Evolutionary conservation across 768 basidiomycete genomes (phyloP).

Genomic region (Floccularia luteovirens): DNA sequence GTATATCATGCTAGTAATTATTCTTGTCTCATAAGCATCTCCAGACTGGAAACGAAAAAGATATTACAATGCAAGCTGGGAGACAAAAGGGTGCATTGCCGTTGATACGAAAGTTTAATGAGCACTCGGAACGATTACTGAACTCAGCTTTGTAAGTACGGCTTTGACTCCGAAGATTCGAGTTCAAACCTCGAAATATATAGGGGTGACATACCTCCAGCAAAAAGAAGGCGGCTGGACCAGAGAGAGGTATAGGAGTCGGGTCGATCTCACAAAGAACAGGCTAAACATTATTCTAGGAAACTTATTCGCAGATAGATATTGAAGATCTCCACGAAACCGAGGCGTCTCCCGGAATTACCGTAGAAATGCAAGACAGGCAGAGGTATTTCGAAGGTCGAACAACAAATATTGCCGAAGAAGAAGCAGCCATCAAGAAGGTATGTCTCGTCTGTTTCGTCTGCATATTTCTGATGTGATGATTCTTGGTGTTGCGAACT

Average conservation of each 20-base stretch:
- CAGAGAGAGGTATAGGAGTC: conserved; percentile 27
- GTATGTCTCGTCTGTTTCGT: conserved; percentile 8
- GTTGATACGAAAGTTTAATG: conserved; percentile 94
- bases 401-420: conserved; percentile 24
- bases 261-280: neutral
- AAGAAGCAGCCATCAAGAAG: conserved; percentile 20
- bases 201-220: conserved; percentile 49
- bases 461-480: conserved; percentile 2
- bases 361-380: conserved; percentile 82
- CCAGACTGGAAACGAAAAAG: conserved; percentile 84
- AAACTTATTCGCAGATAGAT: conserved; percentile 53
- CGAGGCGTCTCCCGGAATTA: conserved; percentile 57
- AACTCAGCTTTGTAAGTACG: conserved; percentile 62
- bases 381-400: conserved; percentile 78
- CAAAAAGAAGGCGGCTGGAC: conserved; percentile 53
- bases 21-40: neutral
- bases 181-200: neutral
- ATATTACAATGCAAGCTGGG: conserved; percentile 95
- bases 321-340: conserved; percentile 79
- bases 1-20: neutral
- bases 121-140: conserved; percentile 87
- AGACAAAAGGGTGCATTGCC: conserved; percentile 83
- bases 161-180: neutral
- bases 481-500: too few species aligned
- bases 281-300: conserved; percentile 15